Percentiles rank a stretch among this genome's conserved stretches.
phyloP scores from a whole-genome alignment of 108 stramenopile genomes.

The Nitzschia sp. region DNA sequence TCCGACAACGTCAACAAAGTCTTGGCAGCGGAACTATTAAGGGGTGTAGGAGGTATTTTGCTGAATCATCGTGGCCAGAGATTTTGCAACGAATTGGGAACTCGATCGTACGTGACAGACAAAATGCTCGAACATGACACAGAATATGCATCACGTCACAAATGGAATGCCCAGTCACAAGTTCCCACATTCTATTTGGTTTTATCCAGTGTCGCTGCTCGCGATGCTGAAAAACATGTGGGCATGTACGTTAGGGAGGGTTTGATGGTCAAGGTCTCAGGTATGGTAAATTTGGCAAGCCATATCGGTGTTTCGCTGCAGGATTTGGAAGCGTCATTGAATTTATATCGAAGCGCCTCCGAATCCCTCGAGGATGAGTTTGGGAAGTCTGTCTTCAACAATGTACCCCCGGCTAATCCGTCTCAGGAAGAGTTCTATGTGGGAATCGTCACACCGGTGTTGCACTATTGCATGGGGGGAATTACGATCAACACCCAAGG shows the following conservation, averaged over 20 bases:
- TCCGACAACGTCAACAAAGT: conserved; percentile 61
- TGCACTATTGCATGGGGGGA: conserved; percentile 95
- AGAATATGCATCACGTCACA: not conserved
- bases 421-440: conserved; percentile 47
- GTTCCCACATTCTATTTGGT: conserved; percentile 63
- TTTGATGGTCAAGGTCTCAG: conserved; percentile 50
- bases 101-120: conserved; percentile 62
- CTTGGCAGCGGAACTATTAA: conserved; percentile 75
- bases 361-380: conserved; percentile 39
- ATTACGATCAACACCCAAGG: conserved; percentile 68
- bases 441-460: conserved; percentile 61
- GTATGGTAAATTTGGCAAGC: conserved; percentile 50
- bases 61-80: conserved; percentile 45
- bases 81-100: conserved; percentile 78
- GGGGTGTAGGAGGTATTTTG: conserved; percentile 71
- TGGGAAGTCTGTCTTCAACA: conserved; percentile 54
- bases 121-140: conserved; percentile 64
- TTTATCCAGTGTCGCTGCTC: conserved; percentile 55
- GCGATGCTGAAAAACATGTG: conserved; percentile 65
- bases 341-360: conserved; percentile 51
- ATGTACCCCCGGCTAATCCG: conserved; percentile 24
- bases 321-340: conserved; percentile 40
- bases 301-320: conserved; percentile 45
- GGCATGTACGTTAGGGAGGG: conserved; percentile 65
- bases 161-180: conserved; percentile 42